These are phyloP conservation scores for Colletotrichum scovillei DNA, from an alignment of 2,329 filamentous ascomycete genomes.

Conservation along the genomic window DNA sequence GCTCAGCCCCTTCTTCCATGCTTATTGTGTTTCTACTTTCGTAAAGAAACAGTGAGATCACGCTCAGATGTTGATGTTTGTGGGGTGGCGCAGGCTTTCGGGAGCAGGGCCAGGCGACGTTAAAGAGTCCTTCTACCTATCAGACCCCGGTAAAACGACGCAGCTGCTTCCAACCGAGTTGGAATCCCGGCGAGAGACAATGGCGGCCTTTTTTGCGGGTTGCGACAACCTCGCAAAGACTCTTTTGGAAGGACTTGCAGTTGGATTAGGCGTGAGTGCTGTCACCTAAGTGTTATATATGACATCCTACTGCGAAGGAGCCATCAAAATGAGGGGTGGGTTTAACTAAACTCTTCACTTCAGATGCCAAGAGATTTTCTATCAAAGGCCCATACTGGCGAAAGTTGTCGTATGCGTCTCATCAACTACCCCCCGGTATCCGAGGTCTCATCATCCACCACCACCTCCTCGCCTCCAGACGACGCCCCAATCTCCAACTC, in stretches of 20 bases:
- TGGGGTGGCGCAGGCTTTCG: slow-evolving; percentile 17
- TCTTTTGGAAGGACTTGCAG: slow-evolving; percentile 64
- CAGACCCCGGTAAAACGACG: slow-evolving; percentile 19
- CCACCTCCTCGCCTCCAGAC: slow-evolving; percentile 43
- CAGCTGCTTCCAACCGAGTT: slow-evolving; percentile 28
- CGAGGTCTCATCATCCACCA: slow-evolving; percentile 70
- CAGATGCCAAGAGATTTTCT: slow-evolving; percentile 62
- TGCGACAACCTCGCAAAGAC: slow-evolving; percentile 27
- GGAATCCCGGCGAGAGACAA: slow-evolving; percentile 7
- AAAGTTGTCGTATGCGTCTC: slow-evolving; percentile 54
- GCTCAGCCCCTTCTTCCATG: not conserved
- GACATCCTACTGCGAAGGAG: not conserved
- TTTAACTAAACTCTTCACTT: not conserved
- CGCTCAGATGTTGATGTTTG: not conserved
- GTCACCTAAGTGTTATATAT: not conserved
- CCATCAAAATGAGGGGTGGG: not conserved
- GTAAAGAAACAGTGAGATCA: not conserved
- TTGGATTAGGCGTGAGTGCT: slow-evolving; percentile 73
- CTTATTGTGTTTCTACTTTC: not conserved
- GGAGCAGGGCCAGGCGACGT: slow-evolving; percentile 34
- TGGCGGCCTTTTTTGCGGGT: slow-evolving; percentile 26
- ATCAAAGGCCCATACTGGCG: slow-evolving; percentile 59
- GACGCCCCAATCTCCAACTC: slow-evolving; percentile 45
- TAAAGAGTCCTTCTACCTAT: slow-evolving; percentile 36
- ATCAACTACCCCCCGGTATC: slow-evolving; percentile 72